Conservation (phyloP, 345 rosid genomes). For the Isatis tinctoria region DNA sequence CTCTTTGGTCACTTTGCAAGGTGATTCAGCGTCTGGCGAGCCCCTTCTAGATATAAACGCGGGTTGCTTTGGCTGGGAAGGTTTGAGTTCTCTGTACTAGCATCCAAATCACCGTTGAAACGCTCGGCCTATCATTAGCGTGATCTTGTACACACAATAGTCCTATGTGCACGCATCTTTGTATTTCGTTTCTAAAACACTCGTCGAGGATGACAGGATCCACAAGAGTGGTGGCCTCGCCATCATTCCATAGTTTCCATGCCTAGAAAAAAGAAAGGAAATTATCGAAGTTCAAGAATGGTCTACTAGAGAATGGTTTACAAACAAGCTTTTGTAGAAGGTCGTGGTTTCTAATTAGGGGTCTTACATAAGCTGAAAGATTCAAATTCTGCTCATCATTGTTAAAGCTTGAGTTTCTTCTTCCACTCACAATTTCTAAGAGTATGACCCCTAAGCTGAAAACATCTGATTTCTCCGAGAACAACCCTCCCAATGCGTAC, state of each 20-base stretch:
- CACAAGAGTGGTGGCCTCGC: not conserved
- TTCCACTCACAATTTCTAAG: slow-evolving; percentile 39
- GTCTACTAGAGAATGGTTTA: no score
- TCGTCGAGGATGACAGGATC: slow-evolving; percentile 9
- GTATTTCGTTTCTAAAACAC: slow-evolving; percentile 4
- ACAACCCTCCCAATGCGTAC: slow-evolving; percentile 39
- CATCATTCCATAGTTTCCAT: slow-evolving; percentile 29
- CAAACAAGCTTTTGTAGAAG: not conserved
- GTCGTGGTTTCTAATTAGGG: not conserved
- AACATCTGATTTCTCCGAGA: slow-evolving; percentile 45
- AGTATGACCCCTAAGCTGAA: slow-evolving; percentile 44
- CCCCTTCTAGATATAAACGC: slow-evolving; percentile 25
- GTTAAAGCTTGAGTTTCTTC: slow-evolving; percentile 30
- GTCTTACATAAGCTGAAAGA: slow-evolving; percentile 33
- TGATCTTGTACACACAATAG: slow-evolving; percentile 30
- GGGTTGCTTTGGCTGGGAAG: slow-evolving; percentile 23
- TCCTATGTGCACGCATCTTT: slow-evolving; percentile 22
- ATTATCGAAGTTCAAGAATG: not conserved
- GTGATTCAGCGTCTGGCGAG: not conserved
- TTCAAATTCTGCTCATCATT: slow-evolving; percentile 10
- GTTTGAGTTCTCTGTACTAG: slow-evolving; percentile 23
- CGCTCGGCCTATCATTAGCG: slow-evolving; percentile 30
- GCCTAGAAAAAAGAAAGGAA: not conserved
- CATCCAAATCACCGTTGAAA: slow-evolving; percentile 28
- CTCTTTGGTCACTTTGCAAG: not conserved